Evolutionary conservation across 257 asterid genomes (phyloP).

Genomic region (Solanum virginianum): DNA sequence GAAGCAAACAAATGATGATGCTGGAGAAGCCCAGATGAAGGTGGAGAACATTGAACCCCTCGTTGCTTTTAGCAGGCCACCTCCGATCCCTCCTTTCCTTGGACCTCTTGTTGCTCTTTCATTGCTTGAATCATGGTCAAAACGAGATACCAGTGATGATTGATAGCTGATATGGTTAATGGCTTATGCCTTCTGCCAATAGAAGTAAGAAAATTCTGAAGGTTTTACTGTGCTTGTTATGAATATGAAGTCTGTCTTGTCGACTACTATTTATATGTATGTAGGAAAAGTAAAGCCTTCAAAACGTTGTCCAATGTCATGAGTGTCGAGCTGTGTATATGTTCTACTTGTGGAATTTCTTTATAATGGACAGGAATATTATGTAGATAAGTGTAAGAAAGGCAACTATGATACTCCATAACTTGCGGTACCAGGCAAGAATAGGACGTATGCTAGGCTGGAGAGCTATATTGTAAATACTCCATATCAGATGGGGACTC

Average conservation of each 20-base stretch:
- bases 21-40: slow-evolving; percentile 3
- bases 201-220: background rate
- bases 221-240: background rate
- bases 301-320: background rate
- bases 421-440: slow-evolving; percentile 36
- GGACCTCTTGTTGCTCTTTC: slow-evolving; percentile 57
- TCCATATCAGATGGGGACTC: slow-evolving; percentile 35
- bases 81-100: slow-evolving; percentile 43
- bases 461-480: slow-evolving; percentile 20
- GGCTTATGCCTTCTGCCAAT: background rate
- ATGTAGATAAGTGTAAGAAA: slow-evolving; percentile 28
- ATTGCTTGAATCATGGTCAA: slow-evolving; percentile 35
- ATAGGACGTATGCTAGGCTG: slow-evolving; percentile 39
- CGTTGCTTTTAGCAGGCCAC: slow-evolving; percentile 51
- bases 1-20: slow-evolving; percentile 10
- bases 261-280: background rate
- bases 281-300: background rate
- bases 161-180: slow-evolving; percentile 11
- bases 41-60: slow-evolving; percentile 21
- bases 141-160: slow-evolving; percentile 30
- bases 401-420: slow-evolving; percentile 24
- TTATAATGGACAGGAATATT: slow-evolving; percentile 21
- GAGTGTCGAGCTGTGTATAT: background rate
- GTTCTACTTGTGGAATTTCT: slow-evolving; percentile 15
- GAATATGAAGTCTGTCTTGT: background rate